Evolutionary conservation across 306 rosid species (phyloP).

Genomic region (Trichosanthes truncata): DNA sequence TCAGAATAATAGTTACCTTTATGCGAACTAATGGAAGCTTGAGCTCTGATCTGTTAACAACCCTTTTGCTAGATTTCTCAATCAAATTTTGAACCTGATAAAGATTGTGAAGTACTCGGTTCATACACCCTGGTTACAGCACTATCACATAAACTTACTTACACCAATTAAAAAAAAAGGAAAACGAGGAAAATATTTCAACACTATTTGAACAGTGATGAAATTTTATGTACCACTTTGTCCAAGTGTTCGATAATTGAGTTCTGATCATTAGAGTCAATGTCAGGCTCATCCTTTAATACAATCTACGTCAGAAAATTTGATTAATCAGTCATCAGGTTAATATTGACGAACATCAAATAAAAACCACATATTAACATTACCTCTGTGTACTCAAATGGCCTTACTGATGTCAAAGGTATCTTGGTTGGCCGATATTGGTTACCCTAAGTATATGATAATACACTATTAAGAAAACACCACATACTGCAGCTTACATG

Average conservation of each 20-base stretch:
- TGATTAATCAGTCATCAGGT: conserved; percentile 13
- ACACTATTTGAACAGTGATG: background rate
- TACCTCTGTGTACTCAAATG: conserved; percentile 92
- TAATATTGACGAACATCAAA: conserved; percentile 10
- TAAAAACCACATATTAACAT: conserved; percentile 11
- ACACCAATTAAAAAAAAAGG: background rate
- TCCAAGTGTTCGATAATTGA: conserved; percentile 92
- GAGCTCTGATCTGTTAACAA: conserved; percentile 43
- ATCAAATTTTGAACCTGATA: conserved; percentile 61
- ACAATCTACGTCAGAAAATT: conserved; percentile 47
- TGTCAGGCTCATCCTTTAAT: conserved; percentile 77
- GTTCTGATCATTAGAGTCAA: conserved; percentile 79
- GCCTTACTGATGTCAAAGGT: conserved; percentile 86
- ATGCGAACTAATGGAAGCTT: conserved; percentile 86
- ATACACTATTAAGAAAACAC: background rate
- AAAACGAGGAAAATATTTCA: conserved; percentile 8
- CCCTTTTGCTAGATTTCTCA: conserved; percentile 57
- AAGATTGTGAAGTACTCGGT: conserved; percentile 6
- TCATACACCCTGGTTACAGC: background rate
- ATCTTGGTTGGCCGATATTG: conserved; percentile 97
- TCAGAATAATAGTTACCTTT: conserved; percentile 42
- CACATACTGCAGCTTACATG: background rate
- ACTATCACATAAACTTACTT: background rate
- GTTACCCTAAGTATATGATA: conserved; percentile 48
- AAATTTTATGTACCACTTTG: conserved; percentile 49